Evolutionary conservation across 2,329 filamentous ascomycete genomes (phyloP).

Genomic region (Blumeria graminis): DNA sequence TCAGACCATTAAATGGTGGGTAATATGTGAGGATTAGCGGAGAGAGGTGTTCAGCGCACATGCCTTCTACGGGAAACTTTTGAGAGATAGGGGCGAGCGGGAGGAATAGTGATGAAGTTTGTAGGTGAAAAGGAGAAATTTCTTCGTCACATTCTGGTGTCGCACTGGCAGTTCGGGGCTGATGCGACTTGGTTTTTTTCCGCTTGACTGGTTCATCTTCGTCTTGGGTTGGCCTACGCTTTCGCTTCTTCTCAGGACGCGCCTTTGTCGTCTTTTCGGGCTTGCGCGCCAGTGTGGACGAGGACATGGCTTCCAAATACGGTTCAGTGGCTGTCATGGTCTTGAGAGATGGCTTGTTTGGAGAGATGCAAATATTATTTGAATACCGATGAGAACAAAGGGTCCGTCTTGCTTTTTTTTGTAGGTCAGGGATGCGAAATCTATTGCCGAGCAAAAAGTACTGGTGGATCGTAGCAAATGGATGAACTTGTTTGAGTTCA

Average conservation of each 20-base stretch:
- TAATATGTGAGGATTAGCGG: slow-evolving; percentile 58
- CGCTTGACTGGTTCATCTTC: slow-evolving; percentile 21
- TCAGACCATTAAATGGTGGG: slow-evolving; percentile 44
- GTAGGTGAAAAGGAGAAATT: slow-evolving; percentile 50
- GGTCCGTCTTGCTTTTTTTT: too few species aligned
- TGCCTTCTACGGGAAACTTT: slow-evolving; percentile 41
- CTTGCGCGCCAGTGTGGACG: too few species aligned
- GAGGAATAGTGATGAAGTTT: slow-evolving; percentile 61
- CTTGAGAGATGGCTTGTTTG: too few species aligned
- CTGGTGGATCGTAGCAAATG: too few species aligned
- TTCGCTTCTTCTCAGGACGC: slow-evolving; percentile 20
- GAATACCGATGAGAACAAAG: too few species aligned
- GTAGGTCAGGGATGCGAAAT: too few species aligned
- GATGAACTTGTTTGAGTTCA: too few species aligned
- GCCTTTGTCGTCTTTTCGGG: slow-evolving; percentile 1
- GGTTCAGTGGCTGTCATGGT: too few species aligned
- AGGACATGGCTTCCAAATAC: too few species aligned
- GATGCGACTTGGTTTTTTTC: slow-evolving; percentile 10
- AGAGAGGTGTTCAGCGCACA: slow-evolving; percentile 49
- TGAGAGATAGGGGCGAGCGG: slow-evolving; percentile 49
- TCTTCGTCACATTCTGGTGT: slow-evolving; percentile 1
- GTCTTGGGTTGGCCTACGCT: slow-evolving; percentile 18
- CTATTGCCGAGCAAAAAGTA: too few species aligned
- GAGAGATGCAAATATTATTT: too few species aligned
- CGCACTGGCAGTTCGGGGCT: too few species aligned